Evolutionary conservation across 2,329 filamentous ascomycete genomes (phyloP), one percentile per base, ranked within the genome.

Genomic region (Paracoccidioides brasiliensis): DNA sequence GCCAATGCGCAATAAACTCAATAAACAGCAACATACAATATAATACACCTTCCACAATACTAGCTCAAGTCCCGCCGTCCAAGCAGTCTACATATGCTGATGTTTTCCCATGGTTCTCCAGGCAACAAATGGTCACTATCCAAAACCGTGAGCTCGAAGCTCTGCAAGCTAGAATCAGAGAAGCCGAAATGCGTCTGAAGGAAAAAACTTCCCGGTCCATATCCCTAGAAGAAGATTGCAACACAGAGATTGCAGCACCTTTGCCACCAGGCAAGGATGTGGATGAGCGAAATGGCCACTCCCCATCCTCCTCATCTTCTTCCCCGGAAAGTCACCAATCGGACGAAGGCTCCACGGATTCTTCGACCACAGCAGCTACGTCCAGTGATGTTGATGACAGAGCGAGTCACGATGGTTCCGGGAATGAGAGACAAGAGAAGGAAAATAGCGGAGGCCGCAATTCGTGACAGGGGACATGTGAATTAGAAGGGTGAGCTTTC

Each of bases 71-170:
- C 2, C 44, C 5, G 14, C 44, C 6, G 14, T 48, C 14, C 40
- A 50, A 28, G 5, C 42, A 74, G 43, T 48, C 55, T 38, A 52
- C 52, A 56, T 51, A 12, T 33, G 15, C 38, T 52, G 37, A 42
- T 41, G 15, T 35, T 48, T 42, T 52, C 14, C 14, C 33, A 6
- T 42, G 22, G 10, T 33, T 42, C 15, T 52, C 30, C 50, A 95
- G 90, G 72, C 93, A 93, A 74, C 83, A 89, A 67, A 80, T 81
- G 58, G 84, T 97, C 67, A 80, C 79, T 60, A 81, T 79, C 53
- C 86, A 88, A 68, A 82, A 81, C 55, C 81, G 83, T 60, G 88
- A 96, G 72, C 84, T 97, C 62, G 85, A 95, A 71, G 83, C 84
- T 56, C 84, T 97, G 65, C 89, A 96, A 73, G 83, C 83, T 53